Evolutionary conservation across 2,329 filamentous ascomycete species (phyloP), one percentile per base, ranked within the genome.

Genomic region (Sporothrix humicola): DNA sequence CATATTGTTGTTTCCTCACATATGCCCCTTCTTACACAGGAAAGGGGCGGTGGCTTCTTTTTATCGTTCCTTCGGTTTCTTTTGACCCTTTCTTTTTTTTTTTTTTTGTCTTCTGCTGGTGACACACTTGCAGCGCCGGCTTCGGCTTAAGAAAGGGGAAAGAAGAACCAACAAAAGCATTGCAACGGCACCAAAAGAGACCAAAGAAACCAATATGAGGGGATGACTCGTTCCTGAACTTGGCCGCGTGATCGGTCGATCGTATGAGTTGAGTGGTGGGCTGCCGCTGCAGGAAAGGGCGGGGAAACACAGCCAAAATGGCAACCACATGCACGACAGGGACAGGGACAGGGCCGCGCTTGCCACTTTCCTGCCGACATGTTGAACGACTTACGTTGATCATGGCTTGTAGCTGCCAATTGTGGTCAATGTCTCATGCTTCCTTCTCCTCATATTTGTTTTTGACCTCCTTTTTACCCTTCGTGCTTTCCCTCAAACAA

Each of bases 191-290:
- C 31, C 42, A 26, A 26, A 65, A 65, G 17, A 12, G 37, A 20
- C 3, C 8, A 20, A 20, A 54, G 20, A 20, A 17, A 54, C 3
- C 17, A 63, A 63, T 44, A 63, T 44, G 59, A 44, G 59, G 59
- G 59, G 59, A 37, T 44, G 20, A 44, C 12, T 63, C n/a, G 37
- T 31, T 65, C 59, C 59, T 65, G n/a, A 10, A n/a, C 59, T 44
- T 48, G 42, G 61, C 61, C 65, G 65, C 65, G 46, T 68, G 65
- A 68, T 52, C 65, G 37, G 44, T 37, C 44, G 26, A 68, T 68
- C 65, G 46, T 52, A 68, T n/a, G 23, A 52, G 65, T 52, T 52
- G 59, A 63, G 59, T 20, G 37, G 59, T 37, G 56, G 56, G 56
- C 56, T 37, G 61, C 46, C 44, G 65, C 65, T 52, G 65, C 65